These are phyloP conservation scores for Leptographium procerum DNA, from an alignment of 2,329 filamentous ascomycete species.

Conservation along the genomic window DNA sequence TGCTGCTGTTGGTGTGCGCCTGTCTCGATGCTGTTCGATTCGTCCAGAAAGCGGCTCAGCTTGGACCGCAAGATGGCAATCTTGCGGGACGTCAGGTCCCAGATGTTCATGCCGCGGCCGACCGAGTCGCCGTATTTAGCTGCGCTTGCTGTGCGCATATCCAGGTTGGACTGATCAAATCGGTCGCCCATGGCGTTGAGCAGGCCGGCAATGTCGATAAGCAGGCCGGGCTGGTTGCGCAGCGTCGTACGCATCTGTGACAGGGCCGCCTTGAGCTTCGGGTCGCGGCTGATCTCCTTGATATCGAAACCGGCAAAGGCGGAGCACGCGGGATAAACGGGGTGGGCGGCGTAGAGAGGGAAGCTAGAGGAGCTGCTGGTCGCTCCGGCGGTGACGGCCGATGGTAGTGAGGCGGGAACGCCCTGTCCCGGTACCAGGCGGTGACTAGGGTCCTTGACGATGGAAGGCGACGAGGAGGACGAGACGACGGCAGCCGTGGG, in stretches of 20 bases:
- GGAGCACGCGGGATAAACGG: neutral
- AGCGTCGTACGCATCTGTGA: slow-evolving; percentile 29
- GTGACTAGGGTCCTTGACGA: slow-evolving; percentile 1
- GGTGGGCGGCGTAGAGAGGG: neutral
- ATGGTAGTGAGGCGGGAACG: neutral
- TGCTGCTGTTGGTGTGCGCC: neutral
- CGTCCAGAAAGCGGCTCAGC: slow-evolving; percentile 34
- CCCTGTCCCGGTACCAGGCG: slow-evolving; percentile 7
- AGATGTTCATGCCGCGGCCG: slow-evolving; percentile 30
- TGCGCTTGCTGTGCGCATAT: slow-evolving; percentile 20
- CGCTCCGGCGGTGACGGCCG: neutral
- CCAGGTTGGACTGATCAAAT: slow-evolving; percentile 31
- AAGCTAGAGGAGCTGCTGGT: too few species aligned
- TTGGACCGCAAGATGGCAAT: slow-evolving; percentile 34
- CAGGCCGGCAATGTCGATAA: slow-evolving; percentile 32
- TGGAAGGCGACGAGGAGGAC: neutral
- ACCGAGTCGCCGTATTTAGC: slow-evolving; percentile 13
- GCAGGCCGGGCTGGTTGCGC: slow-evolving; percentile 30
- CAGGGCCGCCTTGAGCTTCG: slow-evolving; percentile 27
- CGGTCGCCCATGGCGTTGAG: slow-evolving; percentile 28
- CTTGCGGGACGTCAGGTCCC: slow-evolving; percentile 36
- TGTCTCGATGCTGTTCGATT: neutral
- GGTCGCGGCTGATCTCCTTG: slow-evolving; percentile 21
- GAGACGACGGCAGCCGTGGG: neutral
- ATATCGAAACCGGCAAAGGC: slow-evolving; percentile 5